phyloP scores from a whole-genome alignment of 352 stramenopile genomes.

The Pelagophyceae sp. region DNA sequence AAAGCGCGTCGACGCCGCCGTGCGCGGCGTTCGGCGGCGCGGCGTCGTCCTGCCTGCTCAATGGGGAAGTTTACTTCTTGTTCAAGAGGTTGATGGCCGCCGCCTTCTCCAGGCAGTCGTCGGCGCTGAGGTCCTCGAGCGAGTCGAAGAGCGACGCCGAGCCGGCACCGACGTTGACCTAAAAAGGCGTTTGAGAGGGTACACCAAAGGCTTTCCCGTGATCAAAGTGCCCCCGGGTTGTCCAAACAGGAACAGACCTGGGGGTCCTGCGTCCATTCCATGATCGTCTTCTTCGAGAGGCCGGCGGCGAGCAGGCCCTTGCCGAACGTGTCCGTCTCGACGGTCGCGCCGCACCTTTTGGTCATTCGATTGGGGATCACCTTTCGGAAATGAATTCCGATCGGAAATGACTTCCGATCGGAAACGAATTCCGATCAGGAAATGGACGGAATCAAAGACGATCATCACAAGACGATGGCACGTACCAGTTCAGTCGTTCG shows the following conservation, averaged over 20 bases:
- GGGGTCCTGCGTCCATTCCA: conserved; percentile 54
- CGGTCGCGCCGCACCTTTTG: conserved; percentile 37
- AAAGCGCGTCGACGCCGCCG: background rate
- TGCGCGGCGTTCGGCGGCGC: too few species aligned
- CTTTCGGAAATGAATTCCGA: too few species aligned
- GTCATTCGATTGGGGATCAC: too few species aligned
- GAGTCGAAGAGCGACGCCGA: conserved; percentile 60
- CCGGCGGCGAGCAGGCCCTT: conserved; percentile 48
- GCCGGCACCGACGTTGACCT: conserved; percentile 32
- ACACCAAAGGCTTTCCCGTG: too few species aligned
- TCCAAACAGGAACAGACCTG: conserved; percentile 46
- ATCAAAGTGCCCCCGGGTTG: too few species aligned
- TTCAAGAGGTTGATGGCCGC: conserved; percentile 2
- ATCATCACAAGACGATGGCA: too few species aligned
- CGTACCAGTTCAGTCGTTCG: conserved; percentile 49
- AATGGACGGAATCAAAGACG: too few species aligned
- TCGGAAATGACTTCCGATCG: too few species aligned
- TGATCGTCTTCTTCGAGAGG: conserved; percentile 47
- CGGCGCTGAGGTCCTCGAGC: conserved; percentile 60
- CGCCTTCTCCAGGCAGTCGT: conserved; percentile 52
- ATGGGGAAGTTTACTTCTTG: too few species aligned
- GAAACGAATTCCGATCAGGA: too few species aligned
- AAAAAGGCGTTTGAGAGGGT: too few species aligned
- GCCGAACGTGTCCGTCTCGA: conserved; percentile 52
- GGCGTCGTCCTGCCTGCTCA: background rate